A percentile compares a stretch with the other conserved stretches of the same genome.
Evolutionary conservation across 2,329 filamentous ascomycete species (phyloP).

Genomic region (Fusarium albidum): DNA sequence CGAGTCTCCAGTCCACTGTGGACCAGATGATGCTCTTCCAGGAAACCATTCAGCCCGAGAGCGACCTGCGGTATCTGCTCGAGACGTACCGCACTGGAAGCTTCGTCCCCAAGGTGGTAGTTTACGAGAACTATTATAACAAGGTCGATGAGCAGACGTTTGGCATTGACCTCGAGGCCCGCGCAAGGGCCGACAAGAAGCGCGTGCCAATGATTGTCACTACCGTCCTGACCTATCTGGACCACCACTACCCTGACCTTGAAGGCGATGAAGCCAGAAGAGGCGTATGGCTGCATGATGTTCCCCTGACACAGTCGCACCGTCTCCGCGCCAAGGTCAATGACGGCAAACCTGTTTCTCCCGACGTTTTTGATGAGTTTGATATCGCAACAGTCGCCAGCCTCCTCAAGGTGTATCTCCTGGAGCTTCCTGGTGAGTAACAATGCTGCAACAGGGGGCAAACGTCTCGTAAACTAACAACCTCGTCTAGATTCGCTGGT

Average conservation of each 20-base stretch:
- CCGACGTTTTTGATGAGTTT: slow-evolving; percentile 83
- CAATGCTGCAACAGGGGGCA: not conserved
- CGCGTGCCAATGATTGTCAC: slow-evolving; percentile 93
- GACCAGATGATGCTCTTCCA: slow-evolving; percentile 99
- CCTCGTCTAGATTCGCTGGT: slow-evolving; percentile 83
- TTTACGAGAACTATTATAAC: slow-evolving; percentile 99
- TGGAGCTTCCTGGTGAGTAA: slow-evolving; percentile 86
- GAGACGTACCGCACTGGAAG: slow-evolving; percentile 97
- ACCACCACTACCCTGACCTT: slow-evolving; percentile 96
- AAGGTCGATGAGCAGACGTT: slow-evolving; percentile 98
- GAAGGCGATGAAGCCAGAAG: slow-evolving; percentile 94
- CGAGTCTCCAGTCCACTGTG: slow-evolving; percentile 91
- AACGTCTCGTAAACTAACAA: slow-evolving; percentile 36
- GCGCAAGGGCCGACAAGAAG: slow-evolving; percentile 93
- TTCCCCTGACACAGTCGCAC: slow-evolving; percentile 85
- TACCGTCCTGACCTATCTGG: slow-evolving; percentile 90
- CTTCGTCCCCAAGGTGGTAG: slow-evolving; percentile 87
- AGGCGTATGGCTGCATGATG: slow-evolving; percentile 93
- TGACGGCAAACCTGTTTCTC: slow-evolving; percentile 80
- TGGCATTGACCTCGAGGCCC: slow-evolving; percentile 95
- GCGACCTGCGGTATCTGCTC: slow-evolving; percentile 90
- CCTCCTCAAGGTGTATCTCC: slow-evolving; percentile 90
- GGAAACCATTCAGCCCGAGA: slow-evolving; percentile 93
- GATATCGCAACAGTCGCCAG: slow-evolving; percentile 95
- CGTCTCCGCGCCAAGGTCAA: slow-evolving; percentile 85